phyloP scores from a whole-genome alignment of 257 asterid genomes.

The Petrea volubilis region DNA sequence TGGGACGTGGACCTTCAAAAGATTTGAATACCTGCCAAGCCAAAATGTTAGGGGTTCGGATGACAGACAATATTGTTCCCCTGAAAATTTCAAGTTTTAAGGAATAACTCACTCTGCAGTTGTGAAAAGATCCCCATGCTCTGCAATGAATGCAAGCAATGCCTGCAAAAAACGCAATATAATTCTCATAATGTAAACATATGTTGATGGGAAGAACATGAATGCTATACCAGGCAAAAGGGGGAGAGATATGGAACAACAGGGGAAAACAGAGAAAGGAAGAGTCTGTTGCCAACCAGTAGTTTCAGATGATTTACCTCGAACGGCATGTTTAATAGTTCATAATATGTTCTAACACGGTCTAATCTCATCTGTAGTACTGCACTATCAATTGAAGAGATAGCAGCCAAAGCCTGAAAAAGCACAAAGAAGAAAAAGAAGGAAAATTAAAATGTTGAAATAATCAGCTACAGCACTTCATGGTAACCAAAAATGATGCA shows the following conservation, averaged over 20 bases:
- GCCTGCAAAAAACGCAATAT: slow-evolving; percentile 57
- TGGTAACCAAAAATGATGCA: not conserved
- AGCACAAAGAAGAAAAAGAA: slow-evolving; percentile 17
- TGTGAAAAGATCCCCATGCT: slow-evolving; percentile 74
- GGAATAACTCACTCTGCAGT: slow-evolving; percentile 72
- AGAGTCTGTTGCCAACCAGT: not conserved
- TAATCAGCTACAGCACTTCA: slow-evolving; percentile 22
- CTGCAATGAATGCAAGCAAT: slow-evolving; percentile 80
- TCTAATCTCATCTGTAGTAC: slow-evolving; percentile 80
- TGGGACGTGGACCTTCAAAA: slow-evolving; percentile 78
- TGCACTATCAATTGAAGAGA: slow-evolving; percentile 84
- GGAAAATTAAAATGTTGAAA: too few relatives aligned
- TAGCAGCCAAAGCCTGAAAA: slow-evolving; percentile 87
- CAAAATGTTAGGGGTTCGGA: not conserved
- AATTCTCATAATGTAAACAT: not conserved
- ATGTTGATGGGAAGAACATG: not conserved
- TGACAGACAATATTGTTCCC: not conserved
- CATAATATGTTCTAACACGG: slow-evolving; percentile 88
- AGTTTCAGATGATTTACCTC: slow-evolving; percentile 60
- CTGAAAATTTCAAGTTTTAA: not conserved
- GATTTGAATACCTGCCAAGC: slow-evolving; percentile 66
- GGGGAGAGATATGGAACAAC: not conserved
- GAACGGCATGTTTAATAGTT: slow-evolving; percentile 91
- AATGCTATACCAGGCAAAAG: not conserved
- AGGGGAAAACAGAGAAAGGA: not conserved